phyloP scores from a whole-genome alignment of 2,329 filamentous ascomycete genomes.

The Phialocephala sp. region DNA sequence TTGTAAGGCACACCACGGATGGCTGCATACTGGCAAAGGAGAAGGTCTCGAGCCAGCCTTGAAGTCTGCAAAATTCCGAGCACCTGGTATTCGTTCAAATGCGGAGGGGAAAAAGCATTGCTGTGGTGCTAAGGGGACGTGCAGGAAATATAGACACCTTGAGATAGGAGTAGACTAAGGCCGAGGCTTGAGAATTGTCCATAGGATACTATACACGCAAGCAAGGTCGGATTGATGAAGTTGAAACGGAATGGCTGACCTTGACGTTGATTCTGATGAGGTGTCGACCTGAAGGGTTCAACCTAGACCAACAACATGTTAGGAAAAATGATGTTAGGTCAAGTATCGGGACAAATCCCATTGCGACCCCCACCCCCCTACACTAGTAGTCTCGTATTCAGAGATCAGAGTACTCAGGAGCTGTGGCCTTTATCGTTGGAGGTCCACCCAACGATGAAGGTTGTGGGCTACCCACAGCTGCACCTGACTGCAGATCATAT shows the following conservation, averaged over 20 bases:
- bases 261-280: neutral
- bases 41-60: slow-evolving; percentile 17
- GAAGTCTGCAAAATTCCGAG: slow-evolving; percentile 29
- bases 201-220: neutral
- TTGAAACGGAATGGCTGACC: neutral
- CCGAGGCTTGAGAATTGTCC: neutral
- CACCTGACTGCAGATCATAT: neutral
- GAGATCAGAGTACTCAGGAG: neutral
- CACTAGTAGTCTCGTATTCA: slow-evolving; percentile 2
- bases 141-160: slow-evolving; percentile 8
- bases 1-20: slow-evolving; percentile 16
- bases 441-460: slow-evolving; percentile 25
- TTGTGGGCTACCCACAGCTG: neutral
- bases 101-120: slow-evolving; percentile 8
- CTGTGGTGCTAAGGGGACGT: slow-evolving; percentile 19
- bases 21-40: slow-evolving; percentile 29
- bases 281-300: neutral
- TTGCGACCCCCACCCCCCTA: neutral
- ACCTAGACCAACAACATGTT: slow-evolving; percentile 7
- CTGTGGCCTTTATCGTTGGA: neutral
- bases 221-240: neutral
- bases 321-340: neutral
- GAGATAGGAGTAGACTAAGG: neutral
- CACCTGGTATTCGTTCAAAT: slow-evolving; percentile 30
- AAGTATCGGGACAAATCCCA: neutral